Evolutionary conservation across 257 asterid genomes (phyloP).

Genomic region (Solanum sejunctum): DNA sequence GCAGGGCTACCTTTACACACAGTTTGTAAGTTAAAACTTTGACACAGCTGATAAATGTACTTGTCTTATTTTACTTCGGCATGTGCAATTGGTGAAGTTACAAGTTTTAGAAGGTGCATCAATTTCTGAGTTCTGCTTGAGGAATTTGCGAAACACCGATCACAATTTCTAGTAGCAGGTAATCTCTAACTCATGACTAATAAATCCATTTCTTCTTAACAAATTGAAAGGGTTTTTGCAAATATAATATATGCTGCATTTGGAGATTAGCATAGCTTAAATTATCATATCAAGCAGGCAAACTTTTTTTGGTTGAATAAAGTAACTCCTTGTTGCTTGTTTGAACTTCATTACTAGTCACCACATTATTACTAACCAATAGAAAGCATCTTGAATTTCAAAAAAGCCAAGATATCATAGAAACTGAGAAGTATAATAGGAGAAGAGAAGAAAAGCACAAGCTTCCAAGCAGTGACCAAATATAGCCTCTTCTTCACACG

Average conservation of each 20-base stretch:
- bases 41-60: background rate
- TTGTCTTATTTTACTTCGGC: background rate
- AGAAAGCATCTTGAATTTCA: background rate
- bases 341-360: background rate
- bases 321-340: background rate
- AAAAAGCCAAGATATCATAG: background rate
- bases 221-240: background rate
- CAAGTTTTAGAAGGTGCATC: background rate
- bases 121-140: background rate
- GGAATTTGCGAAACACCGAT: background rate
- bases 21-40: slow-evolving; percentile 48
- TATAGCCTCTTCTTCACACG: no score
- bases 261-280: background rate
- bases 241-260: background rate
- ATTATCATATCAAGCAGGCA: background rate
- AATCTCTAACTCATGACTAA: background rate
- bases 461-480: no score
- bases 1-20: slow-evolving; percentile 83
- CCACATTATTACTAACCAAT: background rate
- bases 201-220: background rate
- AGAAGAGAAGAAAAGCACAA: background rate
- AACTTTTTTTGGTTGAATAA: background rate
- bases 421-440: background rate
- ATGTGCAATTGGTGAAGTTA: background rate
- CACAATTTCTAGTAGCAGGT: background rate